phyloP scores from a whole-genome alignment of 116 monocot species.

The Trichopus zeylanicus region DNA sequence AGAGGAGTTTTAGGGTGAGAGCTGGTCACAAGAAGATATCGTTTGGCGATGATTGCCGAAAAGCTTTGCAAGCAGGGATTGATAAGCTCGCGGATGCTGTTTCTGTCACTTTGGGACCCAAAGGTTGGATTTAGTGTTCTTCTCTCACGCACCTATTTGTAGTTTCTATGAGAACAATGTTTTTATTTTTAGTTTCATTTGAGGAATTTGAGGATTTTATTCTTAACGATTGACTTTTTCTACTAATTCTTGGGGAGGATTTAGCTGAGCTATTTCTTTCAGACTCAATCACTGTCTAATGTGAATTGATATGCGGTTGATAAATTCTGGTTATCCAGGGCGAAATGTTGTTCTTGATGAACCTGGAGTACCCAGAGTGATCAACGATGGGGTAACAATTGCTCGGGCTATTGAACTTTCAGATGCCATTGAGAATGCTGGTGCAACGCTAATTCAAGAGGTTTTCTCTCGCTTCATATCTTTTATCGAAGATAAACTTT shows the following conservation, averaged over 20 bases:
- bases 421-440: constrained; percentile 80
- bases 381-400: constrained; percentile 95
- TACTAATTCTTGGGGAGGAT: no score
- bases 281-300: not conserved
- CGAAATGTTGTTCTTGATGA: constrained; percentile 92
- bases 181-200: no score
- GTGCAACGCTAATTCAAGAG: constrained; percentile 75
- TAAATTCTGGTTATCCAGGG: constrained; percentile 30
- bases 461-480: constrained; percentile 23
- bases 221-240: no score
- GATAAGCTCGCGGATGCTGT: constrained; percentile 93
- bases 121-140: no score
- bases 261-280: not conserved
- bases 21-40: constrained; percentile 70
- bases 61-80: constrained; percentile 46
- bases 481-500: not conserved
- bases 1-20: constrained; percentile 27
- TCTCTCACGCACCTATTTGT: not conserved
- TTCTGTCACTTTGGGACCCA: constrained; percentile 83
- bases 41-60: constrained; percentile 62
- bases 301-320: not conserved
- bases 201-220: no score
- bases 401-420: constrained; percentile 74
- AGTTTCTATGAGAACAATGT: no score
- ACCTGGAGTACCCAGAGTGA: constrained; percentile 75